These are phyloP conservation scores for Calophaca sinica DNA, from an alignment of 306 rosid species.

Conservation along the genomic window DNA sequence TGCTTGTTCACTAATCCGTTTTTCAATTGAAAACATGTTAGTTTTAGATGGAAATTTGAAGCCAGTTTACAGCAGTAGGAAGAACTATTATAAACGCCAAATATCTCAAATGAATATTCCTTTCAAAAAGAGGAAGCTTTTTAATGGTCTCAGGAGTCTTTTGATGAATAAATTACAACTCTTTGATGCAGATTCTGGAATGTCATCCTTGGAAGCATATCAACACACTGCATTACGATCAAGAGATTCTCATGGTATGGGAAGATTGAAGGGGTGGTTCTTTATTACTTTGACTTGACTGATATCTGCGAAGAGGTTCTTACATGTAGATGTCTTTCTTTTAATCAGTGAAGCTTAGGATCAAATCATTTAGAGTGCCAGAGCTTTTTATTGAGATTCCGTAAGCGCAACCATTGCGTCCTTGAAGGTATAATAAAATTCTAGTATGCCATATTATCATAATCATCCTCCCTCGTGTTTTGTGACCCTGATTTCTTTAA, in stretches of 20 bases:
- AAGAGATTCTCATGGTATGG: no score
- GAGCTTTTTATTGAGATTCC: slow-evolving; percentile 92
- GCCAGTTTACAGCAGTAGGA: slow-evolving; percentile 61
- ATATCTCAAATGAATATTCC: slow-evolving; percentile 85
- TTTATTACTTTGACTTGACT: slow-evolving; percentile 59
- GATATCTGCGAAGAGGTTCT: slow-evolving; percentile 58
- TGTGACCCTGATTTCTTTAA: no score
- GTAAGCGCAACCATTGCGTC: slow-evolving; percentile 86
- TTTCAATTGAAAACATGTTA: slow-evolving; percentile 45
- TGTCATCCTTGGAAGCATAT: slow-evolving; percentile 55
- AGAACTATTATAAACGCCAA: slow-evolving; percentile 64
- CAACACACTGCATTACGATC: no score
- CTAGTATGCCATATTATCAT: slow-evolving; percentile 15
- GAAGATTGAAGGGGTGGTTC: no score
- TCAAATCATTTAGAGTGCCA: slow-evolving; percentile 94
- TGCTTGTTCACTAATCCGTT: slow-evolving; percentile 35
- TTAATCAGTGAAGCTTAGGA: slow-evolving; percentile 88
- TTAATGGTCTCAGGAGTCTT: slow-evolving; percentile 40
- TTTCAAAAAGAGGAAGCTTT: slow-evolving; percentile 85
- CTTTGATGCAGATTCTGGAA: slow-evolving; percentile 61
- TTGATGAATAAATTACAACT: slow-evolving; percentile 42
- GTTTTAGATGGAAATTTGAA: slow-evolving; percentile 64
- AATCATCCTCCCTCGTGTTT: no score
- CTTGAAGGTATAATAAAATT: slow-evolving; percentile 72
- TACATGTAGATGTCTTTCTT: slow-evolving; percentile 52